phyloP scores from a whole-genome alignment of 2,329 filamentous ascomycete species.

The Cylindrodendrum hubeiense region DNA sequence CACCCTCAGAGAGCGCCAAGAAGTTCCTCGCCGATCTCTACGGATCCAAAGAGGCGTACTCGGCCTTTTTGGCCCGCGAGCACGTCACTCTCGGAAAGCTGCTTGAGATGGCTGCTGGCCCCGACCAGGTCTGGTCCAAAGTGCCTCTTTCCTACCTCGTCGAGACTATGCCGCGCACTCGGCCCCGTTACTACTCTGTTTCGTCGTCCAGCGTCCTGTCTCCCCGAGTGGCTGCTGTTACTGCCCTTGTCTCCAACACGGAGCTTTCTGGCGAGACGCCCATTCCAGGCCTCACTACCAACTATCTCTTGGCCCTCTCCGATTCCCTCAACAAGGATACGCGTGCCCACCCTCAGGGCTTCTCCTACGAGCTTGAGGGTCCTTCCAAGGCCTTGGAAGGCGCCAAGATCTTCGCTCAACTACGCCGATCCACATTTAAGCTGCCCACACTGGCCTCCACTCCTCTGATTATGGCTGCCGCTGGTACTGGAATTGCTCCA shows the following conservation, averaged over 20 bases:
- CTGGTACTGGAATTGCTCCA: conserved; percentile 61
- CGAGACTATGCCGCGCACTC: conserved; percentile 41
- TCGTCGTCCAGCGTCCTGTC: conserved; percentile 61
- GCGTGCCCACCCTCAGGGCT: conserved; percentile 6
- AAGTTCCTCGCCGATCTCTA: conserved; percentile 18
- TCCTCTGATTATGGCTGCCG: conserved; percentile 63
- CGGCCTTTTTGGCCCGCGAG: conserved; percentile 17
- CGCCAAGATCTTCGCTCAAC: conserved; percentile 19
- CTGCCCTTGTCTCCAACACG: conserved; percentile 20
- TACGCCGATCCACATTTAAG: conserved; percentile 53
- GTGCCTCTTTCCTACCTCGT: conserved; percentile 23
- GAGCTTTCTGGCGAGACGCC: conserved; percentile 1
- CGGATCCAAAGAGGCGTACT: conserved; percentile 22
- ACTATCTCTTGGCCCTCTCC: conserved; percentile 32
- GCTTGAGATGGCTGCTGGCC: conserved; percentile 15
- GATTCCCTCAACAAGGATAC: conserved; percentile 6
- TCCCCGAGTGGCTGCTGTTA: conserved; percentile 10
- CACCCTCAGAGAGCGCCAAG: conserved; percentile 50
- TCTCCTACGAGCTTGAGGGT: conserved; percentile 15
- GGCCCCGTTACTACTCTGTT: conserved; percentile 70
- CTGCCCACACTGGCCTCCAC: conserved; percentile 53
- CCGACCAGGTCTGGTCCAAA: conserved; percentile 3
- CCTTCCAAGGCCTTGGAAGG: conserved; percentile 12
- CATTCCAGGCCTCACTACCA: conserved; percentile 33
- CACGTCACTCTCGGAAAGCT: conserved; percentile 23